Base-by-base conservation (phyloP, 805 yeast species). In the Ogataea minuta region DNA sequence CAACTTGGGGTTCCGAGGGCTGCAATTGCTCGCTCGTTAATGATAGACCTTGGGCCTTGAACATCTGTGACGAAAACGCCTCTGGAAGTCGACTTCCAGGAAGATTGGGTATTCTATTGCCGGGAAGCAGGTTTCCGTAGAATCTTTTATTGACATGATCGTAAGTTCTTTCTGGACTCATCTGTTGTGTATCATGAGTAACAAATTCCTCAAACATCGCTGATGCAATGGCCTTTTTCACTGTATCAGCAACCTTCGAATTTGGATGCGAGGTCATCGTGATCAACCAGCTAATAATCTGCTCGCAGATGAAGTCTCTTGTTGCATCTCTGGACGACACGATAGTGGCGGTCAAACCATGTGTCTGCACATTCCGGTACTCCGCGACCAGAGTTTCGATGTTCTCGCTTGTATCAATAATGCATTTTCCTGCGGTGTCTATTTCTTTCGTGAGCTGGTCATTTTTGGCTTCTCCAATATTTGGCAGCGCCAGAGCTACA, bases 281-380 rank as follows among this genome's bases (percentile, higher is more conserved):
- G 4, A 53, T 45, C 15, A 82, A 46, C 86, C 86, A 82, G 13
- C 56, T 52, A n/a, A 81, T 53, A 25, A 78, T 62, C 12, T 63
- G 52, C 23, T 62, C 61, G 15, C 73, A 67, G 0, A 78, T 54
- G 28, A 66, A 67, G 43, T 78, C 79, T 44, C 77, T 71, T 24
- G 64, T 48, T 40, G 64, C 71, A 45, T 79, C 85, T 24, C 76
- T 55, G 31, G 73, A 68, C 4, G 77, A 66, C 12, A 69, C 60
- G 13, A 83, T 66, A 1, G 82, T 68, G 0, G 83, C 79, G 9
- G 78, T 74, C 35, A 82, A 64, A 0, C 82, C 81, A 36, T 67
- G 69, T 2, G 38, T 21, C 23, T 45, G 48, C 6, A 50, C 52
- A 19, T 21, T 38, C 5, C 31, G 32, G 25, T 36, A 47, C 10